Percentiles rank a stretch among this genome's conserved stretches.
These are phyloP conservation scores for Chamaecyparis obtusa DNA, from an alignment of 75 land plant genomes.

Conservation along the genomic window DNA sequence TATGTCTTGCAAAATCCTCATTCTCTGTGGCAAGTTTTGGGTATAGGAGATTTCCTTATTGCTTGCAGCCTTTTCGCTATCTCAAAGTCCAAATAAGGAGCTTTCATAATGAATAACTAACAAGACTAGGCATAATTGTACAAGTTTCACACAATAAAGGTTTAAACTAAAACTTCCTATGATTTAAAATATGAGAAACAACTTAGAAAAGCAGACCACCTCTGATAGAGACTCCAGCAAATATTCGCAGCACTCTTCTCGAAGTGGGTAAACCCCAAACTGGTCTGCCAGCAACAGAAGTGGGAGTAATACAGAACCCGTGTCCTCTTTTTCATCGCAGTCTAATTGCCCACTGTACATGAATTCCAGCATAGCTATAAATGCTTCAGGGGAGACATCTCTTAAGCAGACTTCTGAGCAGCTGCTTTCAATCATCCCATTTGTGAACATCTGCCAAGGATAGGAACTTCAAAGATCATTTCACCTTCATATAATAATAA, in stretches of 20 bases:
- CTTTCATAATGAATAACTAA: background rate
- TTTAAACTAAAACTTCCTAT: background rate
- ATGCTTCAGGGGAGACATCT: conserved; percentile 63
- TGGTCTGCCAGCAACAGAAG: conserved; percentile 81
- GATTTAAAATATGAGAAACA: background rate
- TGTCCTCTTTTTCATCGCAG: conserved; percentile 30
- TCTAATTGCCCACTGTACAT: conserved; percentile 75
- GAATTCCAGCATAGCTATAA: conserved; percentile 72
- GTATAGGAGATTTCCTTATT: conserved; percentile 9
- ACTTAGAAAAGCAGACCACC: conserved; percentile 30
- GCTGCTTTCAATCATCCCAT: conserved; percentile 90
- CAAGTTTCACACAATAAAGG: background rate
- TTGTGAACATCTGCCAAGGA: conserved; percentile 89
- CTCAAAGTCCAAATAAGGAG: conserved; percentile 6
- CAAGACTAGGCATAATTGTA: background rate
- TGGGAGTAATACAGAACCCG: conserved; percentile 48
- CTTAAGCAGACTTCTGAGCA: conserved; percentile 50
- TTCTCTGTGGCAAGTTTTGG: conserved; percentile 14
- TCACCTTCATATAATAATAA: background rate
- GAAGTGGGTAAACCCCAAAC: conserved; percentile 74
- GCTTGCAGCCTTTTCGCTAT: conserved; percentile 14
- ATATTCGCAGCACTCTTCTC: conserved; percentile 71
- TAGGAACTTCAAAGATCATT: background rate
- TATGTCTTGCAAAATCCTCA: conserved; percentile 15
- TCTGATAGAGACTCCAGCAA: conserved; percentile 69